Base-by-base conservation (phyloP, 2,329 filamentous ascomycete species). In the Talaromyces sp. region DNA sequence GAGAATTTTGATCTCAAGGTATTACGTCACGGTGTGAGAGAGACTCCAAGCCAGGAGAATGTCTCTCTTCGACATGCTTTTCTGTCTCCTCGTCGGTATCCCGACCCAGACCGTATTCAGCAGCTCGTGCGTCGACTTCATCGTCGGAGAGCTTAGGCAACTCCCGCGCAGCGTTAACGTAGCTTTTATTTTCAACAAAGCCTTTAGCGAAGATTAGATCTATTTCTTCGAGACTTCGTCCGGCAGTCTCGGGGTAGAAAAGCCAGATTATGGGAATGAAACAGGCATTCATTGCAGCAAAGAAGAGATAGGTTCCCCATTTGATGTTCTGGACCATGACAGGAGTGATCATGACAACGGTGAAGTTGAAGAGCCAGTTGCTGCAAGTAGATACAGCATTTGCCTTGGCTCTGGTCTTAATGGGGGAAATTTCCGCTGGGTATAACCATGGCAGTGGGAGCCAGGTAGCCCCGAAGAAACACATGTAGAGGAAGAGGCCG, bases 401-500 rank as follows among this genome's bases (percentile, higher is more conserved):
- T 47, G 82, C 82, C 74, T 84, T 84, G 47, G 81, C 80, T 56
- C 83, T 78, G 6, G 82, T 85, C 71, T 81, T 82, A 70, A 84
- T 78, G 6, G 83, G 82, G 60, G 81, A 83, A 68, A 83, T 73
- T 64, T 83, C 83, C 55, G 82, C 79, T 0, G 81, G 76, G 63
- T 77, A 76, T 60, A 76, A 52, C 86, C 85, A 89, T 0, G 86
- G 86, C 28, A 88, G 79, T 16, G 86, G 85, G 6, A 88, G 71
- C 82, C 85, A 88, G 0, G 85, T 86, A 0, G 86, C 86, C 36
- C 87, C 87, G 65, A 89, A 89, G 60, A 86, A 87, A 4, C 86
- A 85, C 68, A 89, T 89, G 74, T 89, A 90, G 2, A 86, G 82
- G 75, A 90, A 90, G 12, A 90, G 75, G 61, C 87, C 87, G 2